Evolutionary conservation across 108 stramenopile genomes (phyloP).

Genomic region (Heterococcus sp.): DNA sequence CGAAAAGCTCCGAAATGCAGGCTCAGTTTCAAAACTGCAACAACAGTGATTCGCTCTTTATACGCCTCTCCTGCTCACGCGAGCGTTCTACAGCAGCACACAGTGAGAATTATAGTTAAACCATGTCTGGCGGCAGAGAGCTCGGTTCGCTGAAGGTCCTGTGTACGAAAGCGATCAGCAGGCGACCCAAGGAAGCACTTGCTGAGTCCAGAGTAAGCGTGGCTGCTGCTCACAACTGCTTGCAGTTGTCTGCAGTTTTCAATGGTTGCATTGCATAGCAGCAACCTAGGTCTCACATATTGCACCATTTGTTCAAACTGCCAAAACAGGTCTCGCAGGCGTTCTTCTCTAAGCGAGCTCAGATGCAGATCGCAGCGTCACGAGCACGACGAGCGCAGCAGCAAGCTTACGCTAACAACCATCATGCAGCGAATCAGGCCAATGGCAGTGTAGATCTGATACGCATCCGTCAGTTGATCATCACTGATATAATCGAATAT

Average conservation of each 20-base stretch:
- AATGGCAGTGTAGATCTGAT: conserved; percentile 29
- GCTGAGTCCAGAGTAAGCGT: not conserved
- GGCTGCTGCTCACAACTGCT: too few relatives aligned
- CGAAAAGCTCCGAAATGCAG: too few relatives aligned
- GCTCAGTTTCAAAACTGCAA: too few relatives aligned
- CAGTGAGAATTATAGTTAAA: too few relatives aligned
- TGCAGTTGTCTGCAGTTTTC: too few relatives aligned
- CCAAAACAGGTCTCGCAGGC: conserved; percentile 10
- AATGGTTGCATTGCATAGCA: too few relatives aligned
- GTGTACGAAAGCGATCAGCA: not conserved
- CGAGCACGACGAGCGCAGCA: not conserved
- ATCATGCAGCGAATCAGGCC: too few relatives aligned
- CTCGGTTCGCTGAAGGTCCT: not conserved
- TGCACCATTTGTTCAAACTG: not conserved
- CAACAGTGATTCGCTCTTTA: too few relatives aligned
- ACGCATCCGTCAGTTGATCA: conserved; percentile 13
- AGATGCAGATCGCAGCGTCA: conserved; percentile 2
- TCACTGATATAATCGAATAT: conserved; percentile 23
- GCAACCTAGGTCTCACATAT: not conserved
- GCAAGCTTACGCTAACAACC: not conserved
- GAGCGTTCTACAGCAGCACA: too few relatives aligned
- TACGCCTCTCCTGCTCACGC: too few relatives aligned
- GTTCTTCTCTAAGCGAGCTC: conserved; percentile 4
- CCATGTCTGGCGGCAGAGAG: too few relatives aligned
- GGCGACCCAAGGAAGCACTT: not conserved